Evolutionary conservation across 345 rosid genomes (phyloP), one percentile per base, ranked within the genome.

Genomic region (Triadica sebifera): DNA sequence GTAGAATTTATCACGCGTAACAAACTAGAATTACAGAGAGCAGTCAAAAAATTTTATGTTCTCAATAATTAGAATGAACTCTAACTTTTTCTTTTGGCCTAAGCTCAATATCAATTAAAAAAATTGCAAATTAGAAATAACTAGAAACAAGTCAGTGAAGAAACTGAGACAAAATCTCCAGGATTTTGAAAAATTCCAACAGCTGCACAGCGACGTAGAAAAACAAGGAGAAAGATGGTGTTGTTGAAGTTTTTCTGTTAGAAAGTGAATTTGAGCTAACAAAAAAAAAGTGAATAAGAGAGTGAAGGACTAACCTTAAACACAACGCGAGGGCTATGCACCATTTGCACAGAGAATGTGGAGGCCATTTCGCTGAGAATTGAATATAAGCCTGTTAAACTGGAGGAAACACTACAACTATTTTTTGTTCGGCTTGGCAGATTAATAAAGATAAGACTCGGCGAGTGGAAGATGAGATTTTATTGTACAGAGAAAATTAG

Each of bases 361-460:
- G 89, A 82, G 45, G 94, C 94, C 94, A 93, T 89, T 76, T 55
- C 13, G 65, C 20, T 12, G 65, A 61, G 65, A 61, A 24, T 24
- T 63, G 67, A 17, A 61, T 16, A 63, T 63, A 22, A 7, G 45
- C 7, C 20, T 15, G 56, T 59, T 17, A 29, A 62, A 62, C n/a
- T 37, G 4, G 20, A 34, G 41, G 47, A 43, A 29, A 55, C 6
- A n/a, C 8, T 17, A 51, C 56, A 51, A 15, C 5, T 5, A 52
- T 52, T 4, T 25, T 19, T 6, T 19, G 9, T 55, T 55, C 8
- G 25, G 11, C 59, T 55, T 55, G 11, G 59, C 59, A 6, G 59
- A 10, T n/a, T 55, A 55, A 4, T 55, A 55, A 4, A 29, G 69
- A 65, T 65, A 66, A 66, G 55, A 46, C 34, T 66, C 11, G 55